Percentiles rank a stretch among this genome's conserved stretches.
These are phyloP conservation scores for Arachnomyces sp. DNA, from an alignment of 2,329 filamentous ascomycete species.

Conservation along the genomic window DNA sequence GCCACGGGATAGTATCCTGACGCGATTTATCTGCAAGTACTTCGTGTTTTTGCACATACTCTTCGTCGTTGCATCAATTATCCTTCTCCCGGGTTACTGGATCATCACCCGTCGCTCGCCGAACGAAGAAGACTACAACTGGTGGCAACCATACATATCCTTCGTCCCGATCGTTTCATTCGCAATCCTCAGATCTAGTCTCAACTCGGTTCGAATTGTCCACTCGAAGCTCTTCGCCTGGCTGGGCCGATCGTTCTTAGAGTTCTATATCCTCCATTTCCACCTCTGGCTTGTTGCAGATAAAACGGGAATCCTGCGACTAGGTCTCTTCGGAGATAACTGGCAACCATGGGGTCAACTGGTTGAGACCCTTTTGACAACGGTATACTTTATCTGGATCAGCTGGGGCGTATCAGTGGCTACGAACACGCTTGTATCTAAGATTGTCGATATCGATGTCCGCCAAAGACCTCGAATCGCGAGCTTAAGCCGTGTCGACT, in stretches of 20 bases:
- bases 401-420: constrained; percentile 31
- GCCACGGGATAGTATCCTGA: constrained; percentile 6
- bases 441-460: constrained; percentile 29
- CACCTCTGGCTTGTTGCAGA: constrained; percentile 56
- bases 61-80: constrained; percentile 14
- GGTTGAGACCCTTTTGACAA: constrained; percentile 33
- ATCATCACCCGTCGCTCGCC: constrained; percentile 23
- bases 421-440: constrained; percentile 17
- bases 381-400: constrained; percentile 36
- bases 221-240: constrained; percentile 44
- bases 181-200: constrained; percentile 45
- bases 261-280: constrained; percentile 53
- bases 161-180: constrained; percentile 47
- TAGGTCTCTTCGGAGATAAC: constrained; percentile 19
- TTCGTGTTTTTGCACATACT: constrained; percentile 13
- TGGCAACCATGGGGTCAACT: constrained; percentile 1
- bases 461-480: constrained; percentile 7
- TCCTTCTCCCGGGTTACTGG: constrained; percentile 26
- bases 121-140: constrained; percentile 40
- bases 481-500: constrained; percentile 1
- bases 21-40: constrained; percentile 16
- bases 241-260: constrained; percentile 50
- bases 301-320: constrained; percentile 43
- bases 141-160: constrained; percentile 46
- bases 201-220: constrained; percentile 32